These are phyloP conservation scores for Uncinocarpus reesii DNA, from an alignment of 2,329 filamentous ascomycete species.

Conservation along the genomic window DNA sequence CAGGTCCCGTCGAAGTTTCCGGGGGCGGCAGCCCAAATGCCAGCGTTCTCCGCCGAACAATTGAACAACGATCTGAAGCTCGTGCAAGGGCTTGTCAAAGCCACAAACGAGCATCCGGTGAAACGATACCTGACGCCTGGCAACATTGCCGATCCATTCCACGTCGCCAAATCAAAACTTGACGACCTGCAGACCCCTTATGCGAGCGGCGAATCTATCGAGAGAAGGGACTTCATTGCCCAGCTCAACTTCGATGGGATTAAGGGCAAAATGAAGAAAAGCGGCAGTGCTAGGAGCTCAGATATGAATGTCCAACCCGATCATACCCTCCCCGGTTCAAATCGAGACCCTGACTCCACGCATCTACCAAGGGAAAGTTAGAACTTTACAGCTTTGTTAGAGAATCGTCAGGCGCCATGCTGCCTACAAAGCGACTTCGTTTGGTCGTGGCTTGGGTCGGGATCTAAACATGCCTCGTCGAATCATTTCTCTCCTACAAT, in stretches of 20 bases:
- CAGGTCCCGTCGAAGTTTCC: neutral
- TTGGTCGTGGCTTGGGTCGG: too few species aligned
- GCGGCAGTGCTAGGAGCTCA: neutral
- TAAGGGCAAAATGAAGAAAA: neutral
- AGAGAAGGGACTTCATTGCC: neutral
- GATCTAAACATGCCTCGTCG: too few species aligned
- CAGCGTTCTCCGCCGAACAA: neutral
- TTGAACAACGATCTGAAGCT: conserved; percentile 2
- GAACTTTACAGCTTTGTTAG: neutral
- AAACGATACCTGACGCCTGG: conserved; percentile 6
- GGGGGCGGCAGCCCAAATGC: neutral
- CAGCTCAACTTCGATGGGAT: neutral
- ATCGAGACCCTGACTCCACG: neutral
- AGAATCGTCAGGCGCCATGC: too few species aligned
- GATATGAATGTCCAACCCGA: neutral
- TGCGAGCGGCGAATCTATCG: conserved; percentile 5
- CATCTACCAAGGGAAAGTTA: neutral
- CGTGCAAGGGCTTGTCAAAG: neutral
- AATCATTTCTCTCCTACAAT: too few species aligned
- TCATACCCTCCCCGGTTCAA: neutral
- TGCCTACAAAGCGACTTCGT: too few species aligned
- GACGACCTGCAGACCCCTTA: neutral
- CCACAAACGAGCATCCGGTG: conserved; percentile 7
- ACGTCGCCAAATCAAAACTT: neutral
- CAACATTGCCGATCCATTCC: neutral